phyloP scores from a whole-genome alignment of 768 basidiomycete genomes.

The Suillus hirtellus region DNA sequence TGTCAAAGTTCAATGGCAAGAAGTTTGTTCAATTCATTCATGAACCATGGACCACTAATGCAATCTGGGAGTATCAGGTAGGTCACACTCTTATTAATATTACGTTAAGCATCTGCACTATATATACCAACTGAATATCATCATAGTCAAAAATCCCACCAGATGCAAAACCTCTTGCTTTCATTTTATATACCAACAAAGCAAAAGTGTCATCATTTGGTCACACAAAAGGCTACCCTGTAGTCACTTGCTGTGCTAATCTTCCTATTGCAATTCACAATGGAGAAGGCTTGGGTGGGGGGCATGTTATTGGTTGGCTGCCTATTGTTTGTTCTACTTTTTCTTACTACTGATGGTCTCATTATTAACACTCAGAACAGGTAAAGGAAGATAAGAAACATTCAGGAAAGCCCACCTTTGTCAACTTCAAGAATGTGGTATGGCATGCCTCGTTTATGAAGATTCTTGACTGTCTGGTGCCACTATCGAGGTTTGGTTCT shows the following conservation, averaged over 20 bases:
- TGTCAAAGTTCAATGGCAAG: neutral
- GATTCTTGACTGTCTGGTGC: slow-evolving; percentile 26
- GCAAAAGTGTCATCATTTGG: slow-evolving; percentile 22
- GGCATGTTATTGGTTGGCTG: slow-evolving; percentile 23
- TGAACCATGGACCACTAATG: neutral
- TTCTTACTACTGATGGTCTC: neutral
- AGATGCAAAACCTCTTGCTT: slow-evolving; percentile 20
- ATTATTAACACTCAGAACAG: slow-evolving; percentile 6
- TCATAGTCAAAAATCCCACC: neutral
- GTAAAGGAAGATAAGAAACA: slow-evolving; percentile 5
- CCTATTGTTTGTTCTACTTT: slow-evolving; percentile 8
- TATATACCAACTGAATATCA: neutral
- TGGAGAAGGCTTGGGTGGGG: slow-evolving; percentile 16
- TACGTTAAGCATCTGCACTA: neutral
- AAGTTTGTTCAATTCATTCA: neutral
- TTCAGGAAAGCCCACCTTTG: slow-evolving; percentile 14
- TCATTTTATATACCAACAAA: slow-evolving; percentile 37
- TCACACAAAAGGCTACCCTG: slow-evolving; percentile 22
- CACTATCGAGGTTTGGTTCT: slow-evolving; percentile 15
- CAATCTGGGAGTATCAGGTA: neutral
- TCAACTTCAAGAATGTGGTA: slow-evolving; percentile 21
- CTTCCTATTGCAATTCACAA: slow-evolving; percentile 16
- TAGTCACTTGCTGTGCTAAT: slow-evolving; percentile 20
- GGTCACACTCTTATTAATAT: neutral
- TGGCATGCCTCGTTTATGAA: slow-evolving; percentile 25